Percentiles rank a stretch among this genome's conserved stretches.
phyloP scores from a whole-genome alignment of 2,329 filamentous ascomycete species.

The Aspergillus fructus region DNA sequence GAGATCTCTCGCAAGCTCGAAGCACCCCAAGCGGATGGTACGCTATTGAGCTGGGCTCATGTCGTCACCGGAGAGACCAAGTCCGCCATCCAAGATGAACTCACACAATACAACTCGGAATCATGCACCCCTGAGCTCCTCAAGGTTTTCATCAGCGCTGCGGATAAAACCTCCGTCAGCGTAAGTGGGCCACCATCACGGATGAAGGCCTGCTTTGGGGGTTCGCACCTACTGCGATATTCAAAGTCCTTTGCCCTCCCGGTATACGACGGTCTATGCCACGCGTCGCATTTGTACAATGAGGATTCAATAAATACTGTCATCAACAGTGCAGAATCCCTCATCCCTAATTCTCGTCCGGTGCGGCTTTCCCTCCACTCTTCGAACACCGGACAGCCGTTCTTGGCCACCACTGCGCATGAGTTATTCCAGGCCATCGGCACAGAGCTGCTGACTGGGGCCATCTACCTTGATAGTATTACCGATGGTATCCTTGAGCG shows the following conservation, averaged over 20 bases:
- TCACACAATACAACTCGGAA: slow-evolving; percentile 8
- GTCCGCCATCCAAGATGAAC: slow-evolving; percentile 11
- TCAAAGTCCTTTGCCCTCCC: slow-evolving; percentile 20
- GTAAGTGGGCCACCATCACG: slow-evolving; percentile 26
- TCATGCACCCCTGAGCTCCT: slow-evolving; percentile 14
- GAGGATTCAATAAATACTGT: slow-evolving; percentile 4
- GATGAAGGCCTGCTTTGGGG: slow-evolving; percentile 16
- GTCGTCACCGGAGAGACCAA: slow-evolving; percentile 9
- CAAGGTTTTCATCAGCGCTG: slow-evolving; percentile 22
- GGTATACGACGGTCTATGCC: slow-evolving; percentile 24
- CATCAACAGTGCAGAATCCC: slow-evolving; percentile 4
- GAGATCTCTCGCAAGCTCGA: slow-evolving; percentile 35
- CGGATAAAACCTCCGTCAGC: slow-evolving; percentile 19
- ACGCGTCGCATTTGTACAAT: slow-evolving; percentile 48
- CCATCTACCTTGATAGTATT: slow-evolving; percentile 14
- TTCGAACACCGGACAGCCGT: slow-evolving; percentile 12
- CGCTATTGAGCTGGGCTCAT: slow-evolving; percentile 13
- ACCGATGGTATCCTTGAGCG: slow-evolving; percentile 4
- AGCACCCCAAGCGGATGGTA: slow-evolving; percentile 26
- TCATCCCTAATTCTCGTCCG: not conserved
- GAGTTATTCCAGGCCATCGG: slow-evolving; percentile 13
- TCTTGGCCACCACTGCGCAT: slow-evolving; percentile 5
- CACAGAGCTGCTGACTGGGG: slow-evolving; percentile 11
- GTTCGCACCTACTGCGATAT: slow-evolving; percentile 15
- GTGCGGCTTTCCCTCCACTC: slow-evolving; percentile 8